phyloP scores from a whole-genome alignment of 371 early-diverging fungal genomes.

The Syncephalis fuscata region DNA sequence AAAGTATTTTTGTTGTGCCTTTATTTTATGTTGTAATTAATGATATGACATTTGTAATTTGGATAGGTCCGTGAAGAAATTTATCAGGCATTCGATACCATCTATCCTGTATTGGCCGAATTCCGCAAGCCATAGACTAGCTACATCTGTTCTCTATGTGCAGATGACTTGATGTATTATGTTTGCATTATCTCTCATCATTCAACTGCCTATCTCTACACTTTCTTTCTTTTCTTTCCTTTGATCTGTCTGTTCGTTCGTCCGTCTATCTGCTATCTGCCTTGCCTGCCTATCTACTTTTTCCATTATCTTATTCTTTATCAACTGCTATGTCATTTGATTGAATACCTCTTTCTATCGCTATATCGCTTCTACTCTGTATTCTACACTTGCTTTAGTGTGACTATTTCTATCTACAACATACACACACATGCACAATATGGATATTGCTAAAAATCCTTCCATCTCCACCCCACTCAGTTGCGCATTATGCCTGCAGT shows the following conservation, averaged over 20 bases:
- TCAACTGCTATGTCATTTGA: neutral
- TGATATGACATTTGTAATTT: neutral
- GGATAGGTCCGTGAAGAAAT: conserved; percentile 89
- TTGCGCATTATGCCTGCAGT: too few relatives aligned
- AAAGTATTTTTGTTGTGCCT: too few relatives aligned
- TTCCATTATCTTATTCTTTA: neutral
- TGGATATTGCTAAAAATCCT: too few relatives aligned
- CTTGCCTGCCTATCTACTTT: neutral
- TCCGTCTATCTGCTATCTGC: neutral
- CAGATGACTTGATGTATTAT: neutral
- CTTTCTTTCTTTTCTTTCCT: neutral
- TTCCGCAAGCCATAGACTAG: conserved; percentile 54
- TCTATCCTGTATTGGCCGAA: conserved; percentile 96
- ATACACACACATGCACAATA: too few relatives aligned
- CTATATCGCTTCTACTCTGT: too few relatives aligned
- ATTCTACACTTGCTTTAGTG: neutral
- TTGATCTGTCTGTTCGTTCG: neutral
- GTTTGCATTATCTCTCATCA: too few relatives aligned
- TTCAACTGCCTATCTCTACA: neutral
- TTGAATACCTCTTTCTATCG: too few relatives aligned
- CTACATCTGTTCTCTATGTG: neutral
- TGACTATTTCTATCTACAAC: neutral
- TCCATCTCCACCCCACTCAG: too few relatives aligned
- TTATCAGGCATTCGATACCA: conserved; percentile 99
- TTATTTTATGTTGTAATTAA: too few relatives aligned